Conservation (phyloP, 2,329 filamentous ascomycete genomes). For the Fusarium secorum region DNA sequence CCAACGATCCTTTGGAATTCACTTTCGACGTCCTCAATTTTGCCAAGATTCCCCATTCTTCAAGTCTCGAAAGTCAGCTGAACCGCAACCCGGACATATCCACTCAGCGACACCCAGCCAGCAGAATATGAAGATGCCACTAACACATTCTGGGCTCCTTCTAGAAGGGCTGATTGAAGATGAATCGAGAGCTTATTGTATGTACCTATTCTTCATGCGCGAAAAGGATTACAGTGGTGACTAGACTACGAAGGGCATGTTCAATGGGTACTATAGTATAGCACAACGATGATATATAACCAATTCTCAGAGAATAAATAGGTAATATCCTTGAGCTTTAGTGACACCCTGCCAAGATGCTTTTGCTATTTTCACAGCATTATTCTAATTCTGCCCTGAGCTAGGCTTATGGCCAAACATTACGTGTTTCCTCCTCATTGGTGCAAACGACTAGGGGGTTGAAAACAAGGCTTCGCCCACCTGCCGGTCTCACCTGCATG, state of each 20-base stretch:
- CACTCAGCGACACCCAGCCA: background rate
- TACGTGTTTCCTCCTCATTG: background rate
- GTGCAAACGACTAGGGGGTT: background rate
- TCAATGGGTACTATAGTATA: no score
- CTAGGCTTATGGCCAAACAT: no score
- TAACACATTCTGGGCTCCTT: fast-evolving
- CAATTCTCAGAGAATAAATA: no score
- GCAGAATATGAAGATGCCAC: background rate
- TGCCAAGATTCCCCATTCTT: fast-evolving
- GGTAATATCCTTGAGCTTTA: no score
- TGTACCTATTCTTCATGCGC: fast-evolving
- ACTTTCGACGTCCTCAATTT: fast-evolving
- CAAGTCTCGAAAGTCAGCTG: background rate
- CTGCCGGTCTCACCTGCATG: background rate
- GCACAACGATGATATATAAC: no score
- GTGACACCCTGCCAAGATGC: fast-evolving
- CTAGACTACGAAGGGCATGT: no score
- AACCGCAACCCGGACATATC: background rate
- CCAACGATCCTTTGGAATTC: fast-evolving
- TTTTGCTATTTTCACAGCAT: fast-evolving
- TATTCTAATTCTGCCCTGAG: fast-evolving
- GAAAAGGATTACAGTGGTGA: no score
- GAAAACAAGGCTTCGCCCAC: background rate
- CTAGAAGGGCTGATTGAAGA: background rate
- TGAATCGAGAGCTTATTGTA: fast-evolving